Conservation (phyloP, 345 rosid species). For the Eucalyptus grandis region DNA sequence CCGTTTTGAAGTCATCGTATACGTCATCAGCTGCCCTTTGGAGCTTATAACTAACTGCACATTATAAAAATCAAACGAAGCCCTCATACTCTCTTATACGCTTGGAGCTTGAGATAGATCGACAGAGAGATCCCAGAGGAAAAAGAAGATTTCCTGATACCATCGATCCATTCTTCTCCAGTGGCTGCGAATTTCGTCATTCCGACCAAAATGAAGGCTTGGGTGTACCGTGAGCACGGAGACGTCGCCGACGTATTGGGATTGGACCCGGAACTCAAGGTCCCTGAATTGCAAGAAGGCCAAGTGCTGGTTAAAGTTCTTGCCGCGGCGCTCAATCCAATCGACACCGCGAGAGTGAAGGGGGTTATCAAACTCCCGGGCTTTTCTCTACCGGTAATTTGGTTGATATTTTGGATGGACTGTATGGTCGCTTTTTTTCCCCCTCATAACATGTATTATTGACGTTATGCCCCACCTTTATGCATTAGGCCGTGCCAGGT, state of each 20-base stretch:
- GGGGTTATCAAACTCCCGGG: conserved; percentile 73
- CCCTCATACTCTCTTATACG: background rate
- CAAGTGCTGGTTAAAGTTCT: conserved; percentile 71
- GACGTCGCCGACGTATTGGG: conserved; percentile 47
- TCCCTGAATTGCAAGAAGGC: conserved; percentile 57
- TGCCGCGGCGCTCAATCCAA: conserved; percentile 76
- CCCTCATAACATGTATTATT: background rate
- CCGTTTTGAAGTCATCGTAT: background rate
- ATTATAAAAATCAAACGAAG: background rate
- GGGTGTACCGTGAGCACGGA: conserved; percentile 66
- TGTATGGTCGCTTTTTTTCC: background rate
- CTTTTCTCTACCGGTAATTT: conserved; percentile 51
- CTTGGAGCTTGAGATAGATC: background rate
- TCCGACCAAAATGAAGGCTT: conserved; percentile 65
- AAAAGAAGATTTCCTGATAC: background rate
- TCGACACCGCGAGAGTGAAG: conserved; percentile 56
- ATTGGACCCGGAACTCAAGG: conserved; percentile 41
- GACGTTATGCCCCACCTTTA: background rate
- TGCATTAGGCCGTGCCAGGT: conserved; percentile 67
- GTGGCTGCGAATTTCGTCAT: background rate
- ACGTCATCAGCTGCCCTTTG: background rate
- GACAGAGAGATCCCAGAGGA: background rate
- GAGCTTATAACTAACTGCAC: background rate
- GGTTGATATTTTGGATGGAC: background rate
- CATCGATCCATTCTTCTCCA: background rate